These are phyloP conservation scores for Xylaria cubensis DNA, from an alignment of 495 filamentous ascomycete species.

Conservation along the genomic window DNA sequence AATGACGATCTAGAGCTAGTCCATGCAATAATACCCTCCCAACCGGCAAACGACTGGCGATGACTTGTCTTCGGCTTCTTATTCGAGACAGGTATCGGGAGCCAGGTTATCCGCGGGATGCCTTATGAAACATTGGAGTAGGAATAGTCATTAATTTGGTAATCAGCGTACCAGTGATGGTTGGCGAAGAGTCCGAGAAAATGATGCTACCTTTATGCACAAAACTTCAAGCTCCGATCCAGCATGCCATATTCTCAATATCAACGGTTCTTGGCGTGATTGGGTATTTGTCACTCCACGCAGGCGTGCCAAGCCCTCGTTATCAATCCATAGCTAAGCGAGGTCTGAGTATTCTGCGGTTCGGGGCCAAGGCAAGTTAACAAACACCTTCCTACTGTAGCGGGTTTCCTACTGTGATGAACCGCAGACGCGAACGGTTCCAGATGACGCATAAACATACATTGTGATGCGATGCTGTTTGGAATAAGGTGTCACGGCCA, in stretches of 20 bases:
- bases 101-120: neutral
- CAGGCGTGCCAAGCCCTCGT: conserved; percentile 12
- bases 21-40: conserved; percentile 11
- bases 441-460: too few species aligned
- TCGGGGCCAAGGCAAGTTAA: neutral
- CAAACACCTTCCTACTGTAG: conserved; percentile 20
- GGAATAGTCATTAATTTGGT: neutral
- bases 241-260: conserved; percentile 5
- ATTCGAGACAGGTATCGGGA: neutral
- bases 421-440: neutral
- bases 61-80: neutral
- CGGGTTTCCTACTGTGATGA: neutral
- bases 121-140: conserved; percentile 11
- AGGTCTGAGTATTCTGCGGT: neutral
- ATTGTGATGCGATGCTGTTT: conserved; percentile 10
- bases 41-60: conserved; percentile 3
- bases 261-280: conserved; percentile 10
- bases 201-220: neutral
- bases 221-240: neutral
- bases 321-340: conserved; percentile 13
- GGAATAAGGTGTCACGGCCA: neutral
- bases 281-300: conserved; percentile 17
- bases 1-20: neutral
- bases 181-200: neutral
- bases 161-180: too few species aligned